Base-by-base conservation (phyloP, 1,284 basidiomycete species). In the Leccinum fuscescens region DNA sequence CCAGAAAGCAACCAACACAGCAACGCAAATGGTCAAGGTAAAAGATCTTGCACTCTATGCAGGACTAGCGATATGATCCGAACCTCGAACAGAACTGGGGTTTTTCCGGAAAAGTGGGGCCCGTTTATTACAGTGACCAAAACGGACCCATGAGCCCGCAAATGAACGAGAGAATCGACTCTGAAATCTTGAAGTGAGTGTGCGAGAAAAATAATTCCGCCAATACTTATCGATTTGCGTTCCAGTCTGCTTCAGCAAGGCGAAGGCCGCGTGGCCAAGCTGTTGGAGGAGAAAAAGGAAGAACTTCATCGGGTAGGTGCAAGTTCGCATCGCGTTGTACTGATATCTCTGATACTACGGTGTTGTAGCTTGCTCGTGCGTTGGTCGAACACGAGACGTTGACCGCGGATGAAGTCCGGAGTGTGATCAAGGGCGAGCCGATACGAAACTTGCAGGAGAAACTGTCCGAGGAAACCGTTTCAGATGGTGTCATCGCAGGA, bases 321-420 rank as follows among this genome's bases (percentile, higher is more conserved):
- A 7, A 27, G 2, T 24, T 14, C 12, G n/a, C 56, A 2, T 55
- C 20, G 56, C 56, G 39, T 42, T 44, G 22, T 57, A 31, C 39
- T 46, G 11, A 4, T 50, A 53, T 62, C 4, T 12, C 8, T 8
- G 2, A 8, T 39, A 9, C 11, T 5, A 29, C 27, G 27, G 3
- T 58, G 53, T 37, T 7, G 31, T 65, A 94, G 90, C 84, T 97
- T 54, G 95, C 95, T 3, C 81, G 84, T 58, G 95, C 96, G 4
- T 79, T 98, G 61, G 86, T 97, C 17, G 93, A 96, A 73, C 90
- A 96, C 76, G 95, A 98, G 80, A 97, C 95, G n/a, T 79, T 98
- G 63, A 87, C 88, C 65, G 81, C 85, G 46, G 88, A 92, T 20
- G 94, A 98, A 75, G 95, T 97, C 20, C 79, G 82, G 71, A 87